phyloP scores from a whole-genome alignment of 2,329 filamentous ascomycete species.

The Arachnomyces sp. region DNA sequence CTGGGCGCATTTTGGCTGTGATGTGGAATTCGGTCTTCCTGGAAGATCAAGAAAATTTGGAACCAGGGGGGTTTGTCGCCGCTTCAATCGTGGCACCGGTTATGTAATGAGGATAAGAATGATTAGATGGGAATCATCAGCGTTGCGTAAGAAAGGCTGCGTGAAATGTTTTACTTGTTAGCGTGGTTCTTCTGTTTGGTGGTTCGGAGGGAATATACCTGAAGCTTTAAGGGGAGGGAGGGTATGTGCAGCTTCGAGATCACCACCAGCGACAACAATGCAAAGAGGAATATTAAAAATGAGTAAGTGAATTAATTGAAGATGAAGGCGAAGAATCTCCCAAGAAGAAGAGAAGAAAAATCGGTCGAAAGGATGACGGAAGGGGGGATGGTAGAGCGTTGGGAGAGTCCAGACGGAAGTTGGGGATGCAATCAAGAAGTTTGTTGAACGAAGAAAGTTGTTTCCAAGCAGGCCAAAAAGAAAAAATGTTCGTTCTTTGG shows the following conservation, averaged over 20 bases:
- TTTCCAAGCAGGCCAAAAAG: constrained; percentile 1
- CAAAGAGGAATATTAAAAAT: constrained; percentile 1
- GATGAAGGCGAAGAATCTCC: constrained; percentile 11
- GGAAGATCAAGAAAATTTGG: no score
- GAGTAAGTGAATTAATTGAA: constrained; percentile 5
- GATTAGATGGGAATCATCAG: background rate
- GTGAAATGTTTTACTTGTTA: no score
- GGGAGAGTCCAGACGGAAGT: constrained; percentile 13
- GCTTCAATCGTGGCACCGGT: no score
- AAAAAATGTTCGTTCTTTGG: constrained; percentile 5
- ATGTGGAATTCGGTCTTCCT: no score
- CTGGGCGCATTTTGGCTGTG: constrained; percentile 72
- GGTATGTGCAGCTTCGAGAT: no score
- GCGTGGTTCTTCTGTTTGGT: background rate
- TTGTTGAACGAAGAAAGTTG: no score
- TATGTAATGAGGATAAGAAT: no score
- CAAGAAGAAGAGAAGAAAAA: constrained; percentile 12
- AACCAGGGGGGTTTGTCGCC: no score
- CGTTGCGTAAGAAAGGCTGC: background rate
- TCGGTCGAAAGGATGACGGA: constrained; percentile 9
- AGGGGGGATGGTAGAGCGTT: constrained; percentile 11
- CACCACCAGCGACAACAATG: no score
- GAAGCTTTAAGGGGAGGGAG: no score
- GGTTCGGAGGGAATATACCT: constrained; percentile 4
- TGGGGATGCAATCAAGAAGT: constrained; percentile 11